Evolutionary conservation across 1,139 yeast species (phyloP), one percentile per base, ranked within the genome.

Genomic region (Pichia sp.): DNA sequence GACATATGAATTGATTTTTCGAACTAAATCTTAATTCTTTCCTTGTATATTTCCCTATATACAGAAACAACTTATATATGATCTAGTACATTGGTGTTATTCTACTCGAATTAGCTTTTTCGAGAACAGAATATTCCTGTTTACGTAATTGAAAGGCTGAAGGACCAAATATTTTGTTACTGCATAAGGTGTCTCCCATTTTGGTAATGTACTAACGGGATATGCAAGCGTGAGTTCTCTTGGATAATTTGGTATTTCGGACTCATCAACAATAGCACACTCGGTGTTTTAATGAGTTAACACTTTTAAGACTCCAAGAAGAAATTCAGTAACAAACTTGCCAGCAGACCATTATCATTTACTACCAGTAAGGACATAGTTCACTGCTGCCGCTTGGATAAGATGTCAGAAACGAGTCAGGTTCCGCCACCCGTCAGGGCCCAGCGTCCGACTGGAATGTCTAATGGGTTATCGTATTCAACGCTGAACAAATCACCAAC

Each of bases 401-500:
- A 31, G 15, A 47, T 47, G 50, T 40, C 50, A 13, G 44, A 40
- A 26, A 30, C 50, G 10, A 30, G 32, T 4, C 15, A 31, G 7
- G n/a, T 34, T 38, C 34, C 38, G 13, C 38, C 52, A 32, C 11
- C 53, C 3, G 10, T 29, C 4, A 52, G 45, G 11, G 34, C 34
- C 34, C 34, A 31, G 11, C 34, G 34, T 31, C 34, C 34, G 11
- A 31, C 34, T 8, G 34, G 34, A 40, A 16, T 36, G 7, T 47
- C 31, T 6, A 41, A 46, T 16, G 26, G 10, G 10, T 2, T 13
- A 5, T 2, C 29, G n/a, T 15, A 40, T 26, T 19, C 50, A 4
- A 31, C 19, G 3, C 19, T 34, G 13, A 45, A 41, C 23, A 54
- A 52, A 40, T 56, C 59, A n/a, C 59, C 59, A 29, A 29, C 52